A percentile compares a stretch with the other conserved stretches of the same genome.
Evolutionary conservation across 108 stramenopile genomes (phyloP).

Genomic region (Cyclotella atomus): DNA sequence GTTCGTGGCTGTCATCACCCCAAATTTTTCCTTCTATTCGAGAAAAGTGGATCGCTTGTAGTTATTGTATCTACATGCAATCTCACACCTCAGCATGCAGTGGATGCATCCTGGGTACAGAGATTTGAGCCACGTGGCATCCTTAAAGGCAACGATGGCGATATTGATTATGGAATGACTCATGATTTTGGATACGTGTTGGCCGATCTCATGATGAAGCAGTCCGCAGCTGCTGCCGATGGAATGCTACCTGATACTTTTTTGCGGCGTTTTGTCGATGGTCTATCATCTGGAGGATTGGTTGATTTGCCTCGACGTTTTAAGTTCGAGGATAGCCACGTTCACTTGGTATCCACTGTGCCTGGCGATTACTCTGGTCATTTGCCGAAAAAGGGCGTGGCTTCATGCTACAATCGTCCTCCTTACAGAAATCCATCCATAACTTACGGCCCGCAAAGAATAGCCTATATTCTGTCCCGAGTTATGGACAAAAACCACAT

Average conservation of each 20-base stretch:
- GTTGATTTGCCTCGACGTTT: slow-evolving; percentile 39
- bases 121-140: slow-evolving; percentile 7
- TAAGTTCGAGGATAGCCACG: slow-evolving; percentile 65
- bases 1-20: slow-evolving; percentile 81
- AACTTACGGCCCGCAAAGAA: slow-evolving; percentile 73
- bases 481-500: slow-evolving; percentile 34
- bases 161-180: slow-evolving; percentile 41
- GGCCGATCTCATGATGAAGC: slow-evolving; percentile 65
- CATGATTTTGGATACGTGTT: slow-evolving; percentile 72
- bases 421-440: slow-evolving; percentile 15
- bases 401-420: slow-evolving; percentile 1
- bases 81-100: slow-evolving; percentile 50
- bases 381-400: slow-evolving; percentile 9
- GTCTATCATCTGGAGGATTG: slow-evolving; percentile 24
- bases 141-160: slow-evolving; percentile 12
- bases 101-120: slow-evolving; percentile 84
- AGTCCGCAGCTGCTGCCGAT: slow-evolving; percentile 56
- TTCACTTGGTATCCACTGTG: slow-evolving; percentile 70
- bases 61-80: slow-evolving; percentile 81
- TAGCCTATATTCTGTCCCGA: slow-evolving; percentile 62
- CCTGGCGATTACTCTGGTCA: slow-evolving; percentile 60
- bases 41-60: slow-evolving; percentile 63
- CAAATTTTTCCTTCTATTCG: slow-evolving; percentile 83
- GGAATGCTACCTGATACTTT: slow-evolving; percentile 55
- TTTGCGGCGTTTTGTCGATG: slow-evolving; percentile 47